Evolutionary conservation across 2,329 filamentous ascomycete genomes (phyloP).

Genomic region (Aspergillus sp.): DNA sequence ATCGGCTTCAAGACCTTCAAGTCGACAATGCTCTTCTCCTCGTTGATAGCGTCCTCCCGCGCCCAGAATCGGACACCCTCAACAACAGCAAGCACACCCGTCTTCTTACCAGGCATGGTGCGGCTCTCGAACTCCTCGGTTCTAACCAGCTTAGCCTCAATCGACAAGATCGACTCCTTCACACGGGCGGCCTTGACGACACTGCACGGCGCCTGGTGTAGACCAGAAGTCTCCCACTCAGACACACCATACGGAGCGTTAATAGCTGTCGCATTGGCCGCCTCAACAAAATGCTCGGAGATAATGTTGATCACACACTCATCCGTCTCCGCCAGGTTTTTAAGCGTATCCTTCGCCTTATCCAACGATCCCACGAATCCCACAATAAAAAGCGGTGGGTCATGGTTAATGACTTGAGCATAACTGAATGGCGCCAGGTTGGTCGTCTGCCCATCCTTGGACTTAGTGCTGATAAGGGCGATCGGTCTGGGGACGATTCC

Average conservation of each 20-base stretch:
- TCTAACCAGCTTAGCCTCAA: constrained; percentile 73
- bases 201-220: constrained; percentile 61
- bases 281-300: constrained; percentile 75
- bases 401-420: constrained; percentile 74
- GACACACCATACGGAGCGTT: constrained; percentile 69
- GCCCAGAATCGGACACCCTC: constrained; percentile 87
- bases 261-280: constrained; percentile 72
- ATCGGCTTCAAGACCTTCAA: constrained; percentile 69
- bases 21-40: constrained; percentile 67
- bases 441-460: constrained; percentile 55
- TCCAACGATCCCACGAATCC: constrained; percentile 53
- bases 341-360: constrained; percentile 69
- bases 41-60: constrained; percentile 77
- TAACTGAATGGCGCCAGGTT: constrained; percentile 89
- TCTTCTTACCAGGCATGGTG: constrained; percentile 64
- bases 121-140: constrained; percentile 70
- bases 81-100: constrained; percentile 66
- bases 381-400: constrained; percentile 74
- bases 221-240: constrained; percentile 72
- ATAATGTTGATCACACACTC: constrained; percentile 88
- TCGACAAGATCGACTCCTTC: constrained; percentile 71
- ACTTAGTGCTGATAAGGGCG: constrained; percentile 54
- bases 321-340: constrained; percentile 62
- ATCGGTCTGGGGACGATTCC: constrained; percentile 78
- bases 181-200: constrained; percentile 67